Conservation (phyloP, 192 early-diverging fungal species). For the Dissophora ornata region DNA sequence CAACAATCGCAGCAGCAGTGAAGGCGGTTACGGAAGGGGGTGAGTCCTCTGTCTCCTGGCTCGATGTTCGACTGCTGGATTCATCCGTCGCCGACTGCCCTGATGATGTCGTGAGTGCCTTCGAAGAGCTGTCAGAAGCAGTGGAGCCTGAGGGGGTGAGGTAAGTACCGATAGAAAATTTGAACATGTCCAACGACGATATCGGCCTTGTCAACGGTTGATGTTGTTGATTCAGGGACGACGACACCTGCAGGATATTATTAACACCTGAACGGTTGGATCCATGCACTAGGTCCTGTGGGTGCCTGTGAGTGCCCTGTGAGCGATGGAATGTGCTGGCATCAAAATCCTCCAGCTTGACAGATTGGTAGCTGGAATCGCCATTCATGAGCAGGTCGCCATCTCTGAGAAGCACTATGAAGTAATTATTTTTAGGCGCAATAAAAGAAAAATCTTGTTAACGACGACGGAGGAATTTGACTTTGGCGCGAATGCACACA, state of each 20-base stretch:
- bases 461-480: no score
- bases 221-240: neutral
- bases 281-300: no score
- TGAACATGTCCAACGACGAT: constrained; percentile 7
- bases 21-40: neutral
- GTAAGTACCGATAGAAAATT: neutral
- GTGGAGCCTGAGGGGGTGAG: constrained; percentile 1
- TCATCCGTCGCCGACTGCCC: neutral
- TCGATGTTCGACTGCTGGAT: neutral
- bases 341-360: neutral
- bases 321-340: neutral
- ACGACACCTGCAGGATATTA: no score
- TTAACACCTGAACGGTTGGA: no score
- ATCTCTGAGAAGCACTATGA: constrained; percentile 1
- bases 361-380: neutral
- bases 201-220: neutral
- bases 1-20: no score
- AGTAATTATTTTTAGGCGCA: neutral
- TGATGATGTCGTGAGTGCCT: neutral
- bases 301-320: no score
- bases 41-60: constrained; percentile 2
- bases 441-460: no score
- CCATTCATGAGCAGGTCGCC: constrained; percentile 1
- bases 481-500: neutral
- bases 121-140: neutral